phyloP scores from a whole-genome alignment of 441 rosid genomes.

The Adansonia grandidieri region DNA sequence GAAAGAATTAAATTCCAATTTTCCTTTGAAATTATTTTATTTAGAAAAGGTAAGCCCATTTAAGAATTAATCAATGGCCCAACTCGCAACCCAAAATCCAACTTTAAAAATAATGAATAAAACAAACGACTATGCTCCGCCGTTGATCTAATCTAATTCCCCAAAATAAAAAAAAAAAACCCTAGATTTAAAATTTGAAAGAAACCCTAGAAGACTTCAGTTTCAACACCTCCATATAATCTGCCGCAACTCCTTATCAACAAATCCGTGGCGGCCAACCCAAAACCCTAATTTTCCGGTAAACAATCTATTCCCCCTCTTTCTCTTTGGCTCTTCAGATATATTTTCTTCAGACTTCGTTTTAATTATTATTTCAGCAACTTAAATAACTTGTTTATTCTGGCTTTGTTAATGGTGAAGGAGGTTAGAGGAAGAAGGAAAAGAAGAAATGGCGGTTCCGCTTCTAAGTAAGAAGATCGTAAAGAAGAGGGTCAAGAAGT shows the following conservation, averaged over 20 bases:
- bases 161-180: neutral
- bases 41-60: neutral
- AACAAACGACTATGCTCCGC: slow-evolving; percentile 28
- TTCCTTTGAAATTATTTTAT: no score
- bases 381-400: neutral
- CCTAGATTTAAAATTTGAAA: slow-evolving; percentile 5
- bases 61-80: neutral
- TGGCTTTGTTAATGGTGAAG: neutral
- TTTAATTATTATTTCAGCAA: neutral
- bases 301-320: neutral
- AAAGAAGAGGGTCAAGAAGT: slow-evolving; percentile 65
- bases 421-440: slow-evolving; percentile 21
- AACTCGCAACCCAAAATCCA: neutral
- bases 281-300: slow-evolving; percentile 26
- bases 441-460: slow-evolving; percentile 62
- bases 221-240: slow-evolving; percentile 21
- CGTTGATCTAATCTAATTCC: neutral
- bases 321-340: neutral
- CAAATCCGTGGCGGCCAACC: slow-evolving; percentile 24
- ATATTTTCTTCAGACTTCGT: neutral
- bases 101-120: neutral
- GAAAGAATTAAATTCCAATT: no score
- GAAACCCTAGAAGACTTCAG: neutral
- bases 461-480: slow-evolving; percentile 59
- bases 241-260: neutral